Evolutionary conservation across 176 grass and related monocot species (phyloP).

Genomic region (Coix lacrymajobi): DNA sequence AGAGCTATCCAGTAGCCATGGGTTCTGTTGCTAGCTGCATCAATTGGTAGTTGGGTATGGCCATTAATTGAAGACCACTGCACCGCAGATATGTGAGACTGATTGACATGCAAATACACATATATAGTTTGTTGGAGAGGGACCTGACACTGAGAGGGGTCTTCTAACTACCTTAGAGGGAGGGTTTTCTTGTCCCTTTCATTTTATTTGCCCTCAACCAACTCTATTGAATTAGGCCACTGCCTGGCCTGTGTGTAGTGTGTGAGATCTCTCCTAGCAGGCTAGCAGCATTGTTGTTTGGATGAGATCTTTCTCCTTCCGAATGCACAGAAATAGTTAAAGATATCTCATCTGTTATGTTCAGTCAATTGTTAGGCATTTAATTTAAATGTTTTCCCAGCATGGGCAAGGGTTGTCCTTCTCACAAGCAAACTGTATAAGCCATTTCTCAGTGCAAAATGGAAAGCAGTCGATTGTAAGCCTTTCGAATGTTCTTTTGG

Average conservation of each 20-base stretch:
- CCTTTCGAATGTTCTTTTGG: conserved; percentile 17
- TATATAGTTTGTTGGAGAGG: conserved; percentile 50
- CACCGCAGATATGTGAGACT: conserved; percentile 41
- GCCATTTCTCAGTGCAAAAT: neutral
- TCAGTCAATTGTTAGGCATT: conserved; percentile 21
- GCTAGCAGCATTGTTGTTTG: neutral
- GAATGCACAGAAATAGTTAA: conserved; percentile 17
- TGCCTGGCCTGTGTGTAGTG: conserved; percentile 3
- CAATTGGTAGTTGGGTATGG: conserved; percentile 44
- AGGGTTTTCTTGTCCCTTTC: conserved; percentile 43
- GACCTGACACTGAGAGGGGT: conserved; percentile 43
- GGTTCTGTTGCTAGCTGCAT: conserved; percentile 35
- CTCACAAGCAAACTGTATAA: neutral
- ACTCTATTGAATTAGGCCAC: conserved; percentile 37
- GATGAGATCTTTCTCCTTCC: conserved; percentile 7
- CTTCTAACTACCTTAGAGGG: conserved; percentile 50
- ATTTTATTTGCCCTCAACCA: conserved; percentile 41
- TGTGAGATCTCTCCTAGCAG: neutral
- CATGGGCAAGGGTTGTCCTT: neutral
- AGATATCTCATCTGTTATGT: conserved; percentile 26
- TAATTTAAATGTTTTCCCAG: conserved; percentile 4
- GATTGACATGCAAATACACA: conserved; percentile 39
- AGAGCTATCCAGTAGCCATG: conserved; percentile 31
- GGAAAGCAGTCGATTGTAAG: neutral
- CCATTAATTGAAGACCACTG: conserved; percentile 43